Percentiles rank a stretch among this genome's conserved stretches.
Evolutionary conservation across 495 filamentous ascomycete species (phyloP).

Genomic region (Clohesyomyces aquaticus): DNA sequence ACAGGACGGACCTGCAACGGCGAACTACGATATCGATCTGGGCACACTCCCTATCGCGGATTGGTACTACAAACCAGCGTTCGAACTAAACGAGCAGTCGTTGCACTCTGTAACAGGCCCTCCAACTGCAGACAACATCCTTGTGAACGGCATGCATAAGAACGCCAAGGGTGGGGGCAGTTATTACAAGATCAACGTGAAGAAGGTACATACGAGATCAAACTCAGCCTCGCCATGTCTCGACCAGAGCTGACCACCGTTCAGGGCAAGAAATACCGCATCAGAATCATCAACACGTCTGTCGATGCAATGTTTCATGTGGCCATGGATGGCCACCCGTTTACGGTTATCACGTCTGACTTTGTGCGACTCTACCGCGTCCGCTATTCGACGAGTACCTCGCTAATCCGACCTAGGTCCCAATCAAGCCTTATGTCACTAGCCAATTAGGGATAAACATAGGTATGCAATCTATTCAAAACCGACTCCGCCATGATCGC

Average conservation of each 20-base stretch:
- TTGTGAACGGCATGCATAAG: conserved; percentile 47
- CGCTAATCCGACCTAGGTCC: conserved; percentile 33
- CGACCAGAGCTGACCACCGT: conserved; percentile 15
- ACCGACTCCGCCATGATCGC: background rate
- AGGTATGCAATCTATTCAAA: conserved; percentile 23
- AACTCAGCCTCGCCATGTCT: background rate
- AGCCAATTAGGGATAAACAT: conserved; percentile 42
- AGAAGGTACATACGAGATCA: conserved; percentile 15
- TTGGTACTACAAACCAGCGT: conserved; percentile 45
- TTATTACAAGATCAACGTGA: conserved; percentile 42
- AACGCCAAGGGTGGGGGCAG: conserved; percentile 41
- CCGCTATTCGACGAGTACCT: background rate
- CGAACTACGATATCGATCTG: conserved; percentile 49
- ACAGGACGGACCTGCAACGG: conserved; percentile 45
- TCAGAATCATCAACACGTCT: conserved; percentile 48
- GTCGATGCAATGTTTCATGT: conserved; percentile 45
- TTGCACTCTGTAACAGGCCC: conserved; percentile 36
- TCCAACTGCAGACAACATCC: conserved; percentile 43
- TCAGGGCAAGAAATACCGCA: conserved; percentile 46
- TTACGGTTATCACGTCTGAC: conserved; percentile 46
- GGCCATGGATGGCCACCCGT: conserved; percentile 44
- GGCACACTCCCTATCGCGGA: conserved; percentile 44
- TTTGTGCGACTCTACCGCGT: conserved; percentile 32
- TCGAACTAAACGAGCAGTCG: conserved; percentile 35
- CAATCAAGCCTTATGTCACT: conserved; percentile 41